Evolutionary conservation across 768 basidiomycete species (phyloP).

Genomic region (Suillus weaverae): DNA sequence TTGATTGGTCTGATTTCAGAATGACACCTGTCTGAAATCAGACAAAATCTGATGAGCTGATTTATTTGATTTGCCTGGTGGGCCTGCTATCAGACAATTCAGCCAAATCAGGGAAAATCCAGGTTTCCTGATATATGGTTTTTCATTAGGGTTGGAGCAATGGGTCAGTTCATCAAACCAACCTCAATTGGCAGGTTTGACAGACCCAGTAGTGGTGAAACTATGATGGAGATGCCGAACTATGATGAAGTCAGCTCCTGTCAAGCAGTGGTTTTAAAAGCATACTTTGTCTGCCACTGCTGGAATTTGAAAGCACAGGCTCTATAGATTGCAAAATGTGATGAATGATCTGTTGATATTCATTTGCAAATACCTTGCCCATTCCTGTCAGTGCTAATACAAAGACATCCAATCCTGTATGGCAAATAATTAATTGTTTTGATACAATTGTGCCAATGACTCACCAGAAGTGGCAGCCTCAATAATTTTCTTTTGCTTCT

Average conservation of each 20-base stretch:
- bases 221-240: conserved; percentile 71
- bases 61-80: no score
- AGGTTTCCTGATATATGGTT: no score
- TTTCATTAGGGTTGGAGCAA: conserved; percentile 68
- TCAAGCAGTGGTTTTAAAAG: background rate
- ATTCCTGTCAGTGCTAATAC: conserved; percentile 87
- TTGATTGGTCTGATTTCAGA: no score
- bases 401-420: conserved; percentile 66
- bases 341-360: background rate
- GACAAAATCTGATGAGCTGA: no score
- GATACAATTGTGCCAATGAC: conserved; percentile 6
- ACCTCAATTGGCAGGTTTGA: background rate
- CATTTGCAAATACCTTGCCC: conserved; percentile 61
- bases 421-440: background rate
- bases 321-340: conserved; percentile 40
- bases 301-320: conserved; percentile 84
- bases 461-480: conserved; percentile 66
- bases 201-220: conserved; percentile 76
- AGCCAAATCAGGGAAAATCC: no score
- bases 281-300: conserved; percentile 62
- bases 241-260: conserved; percentile 23
- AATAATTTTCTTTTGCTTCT: conserved; percentile 76
- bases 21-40: no score
- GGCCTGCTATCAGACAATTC: no score
- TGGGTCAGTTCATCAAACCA: background rate